Evolutionary conservation across 2,329 filamentous ascomycete genomes (phyloP).

Genomic region (Cephalotrichum gorgonifer): DNA sequence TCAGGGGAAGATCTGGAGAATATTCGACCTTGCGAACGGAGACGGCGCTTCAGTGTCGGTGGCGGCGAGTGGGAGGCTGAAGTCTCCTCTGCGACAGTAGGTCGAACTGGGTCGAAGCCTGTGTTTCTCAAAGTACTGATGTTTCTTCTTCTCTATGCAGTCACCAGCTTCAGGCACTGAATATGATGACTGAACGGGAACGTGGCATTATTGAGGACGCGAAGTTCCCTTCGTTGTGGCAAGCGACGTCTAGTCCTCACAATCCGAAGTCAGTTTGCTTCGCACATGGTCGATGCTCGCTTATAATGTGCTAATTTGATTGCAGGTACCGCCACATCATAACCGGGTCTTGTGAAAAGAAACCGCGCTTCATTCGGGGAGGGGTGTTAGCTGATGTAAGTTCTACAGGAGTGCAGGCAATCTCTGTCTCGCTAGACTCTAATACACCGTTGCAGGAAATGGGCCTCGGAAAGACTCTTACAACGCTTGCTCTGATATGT

Average conservation of each 20-base stretch:
- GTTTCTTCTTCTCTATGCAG: neutral
- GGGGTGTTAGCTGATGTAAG: constrained; percentile 21
- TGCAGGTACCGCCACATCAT: neutral
- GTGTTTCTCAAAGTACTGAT: neutral
- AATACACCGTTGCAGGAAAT: constrained; percentile 16
- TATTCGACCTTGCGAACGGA: neutral
- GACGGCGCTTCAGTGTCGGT: neutral
- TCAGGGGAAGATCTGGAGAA: neutral
- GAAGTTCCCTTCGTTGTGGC: neutral
- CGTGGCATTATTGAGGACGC: constrained; percentile 13
- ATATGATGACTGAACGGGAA: neutral
- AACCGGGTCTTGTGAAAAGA: neutral
- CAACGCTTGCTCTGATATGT: constrained; percentile 16
- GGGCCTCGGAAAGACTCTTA: constrained; percentile 23
- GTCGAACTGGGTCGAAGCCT: neutral
- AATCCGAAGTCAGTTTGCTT: neutral
- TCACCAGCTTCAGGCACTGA: neutral
- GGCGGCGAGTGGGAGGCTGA: neutral
- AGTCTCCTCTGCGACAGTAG: neutral
- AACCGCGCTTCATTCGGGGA: constrained; percentile 10
- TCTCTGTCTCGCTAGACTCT: constrained; percentile 1
- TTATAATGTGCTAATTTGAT: neutral
- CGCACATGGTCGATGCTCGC: neutral
- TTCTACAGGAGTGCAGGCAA: constrained; percentile 1
- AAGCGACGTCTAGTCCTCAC: neutral